Evolutionary conservation across 805 yeast genomes (phyloP), one percentile per base, ranked within the genome.

Genomic region (Danielozyma ontarioensis): DNA sequence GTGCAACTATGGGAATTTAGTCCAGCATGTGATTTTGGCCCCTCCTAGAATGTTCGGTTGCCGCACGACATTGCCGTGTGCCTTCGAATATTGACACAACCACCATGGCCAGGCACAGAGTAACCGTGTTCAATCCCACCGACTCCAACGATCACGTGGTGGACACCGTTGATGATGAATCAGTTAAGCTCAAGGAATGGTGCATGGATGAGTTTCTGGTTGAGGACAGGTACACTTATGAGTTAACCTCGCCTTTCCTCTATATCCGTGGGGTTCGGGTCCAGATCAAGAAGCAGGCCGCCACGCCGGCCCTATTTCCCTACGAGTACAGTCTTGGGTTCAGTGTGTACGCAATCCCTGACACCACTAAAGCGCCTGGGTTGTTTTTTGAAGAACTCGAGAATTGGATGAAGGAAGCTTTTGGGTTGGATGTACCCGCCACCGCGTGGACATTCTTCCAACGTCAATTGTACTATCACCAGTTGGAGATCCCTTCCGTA

Each of bases 331-430:
- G n/a, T n/a, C n/a, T n/a, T n/a, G n/a, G n/a, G n/a, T n/a, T 59
- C 26, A 57, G 50, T 28, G 40, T 64, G 3, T 60, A 62, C 39
- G 58, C 51, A 1, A 43, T 38, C 10, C 70, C 70, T 2, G 27
- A 36, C 10, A 36, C 35, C 2, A 18, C 43, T 7, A 17, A 15
- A n/a, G 30, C 17, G 25, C n/a, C 34, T 26, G 3, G 33, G 25
- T 5, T 31, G n/a, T 64, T 62, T 35, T 55, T 37, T 33, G 24
- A 40, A 2, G 59, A 59, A 28, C 40, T 50, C 11, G 33, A 34
- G 21, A 27, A 13, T 5, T 34, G 44, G 7, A 6, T 55, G 4
- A 14, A 27, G 11, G 37, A 42, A 5, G 24, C 49, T 4, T 44
- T 59, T 11, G 57, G 53, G 16, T 21, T 55, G 14, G 28, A 34